These are phyloP conservation scores for Daedalea quercina DNA, from an alignment of 768 basidiomycete species.

Conservation along the genomic window DNA sequence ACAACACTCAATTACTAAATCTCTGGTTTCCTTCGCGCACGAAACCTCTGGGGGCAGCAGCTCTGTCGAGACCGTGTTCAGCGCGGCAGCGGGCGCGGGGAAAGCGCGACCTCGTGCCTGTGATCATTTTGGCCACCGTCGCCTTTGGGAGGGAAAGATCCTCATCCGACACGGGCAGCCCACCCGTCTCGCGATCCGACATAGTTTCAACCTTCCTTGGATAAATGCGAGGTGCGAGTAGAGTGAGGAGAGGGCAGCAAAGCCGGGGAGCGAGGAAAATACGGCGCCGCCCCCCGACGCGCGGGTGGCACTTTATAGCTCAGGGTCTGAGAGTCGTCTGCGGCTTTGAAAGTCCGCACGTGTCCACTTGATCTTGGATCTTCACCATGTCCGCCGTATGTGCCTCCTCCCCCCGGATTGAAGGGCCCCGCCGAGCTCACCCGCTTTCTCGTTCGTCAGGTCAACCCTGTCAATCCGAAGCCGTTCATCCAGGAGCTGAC, in stretches of 20 bases:
- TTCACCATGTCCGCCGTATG: slow-evolving; percentile 63
- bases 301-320: slow-evolving; percentile 12
- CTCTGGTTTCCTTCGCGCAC: slow-evolving; percentile 94
- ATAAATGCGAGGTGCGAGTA: background rate
- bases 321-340: slow-evolving; percentile 11
- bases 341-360: slow-evolving; percentile 36
- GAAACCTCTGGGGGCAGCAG: slow-evolving; percentile 80
- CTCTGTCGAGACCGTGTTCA: slow-evolving; percentile 43
- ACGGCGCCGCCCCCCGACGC: background rate
- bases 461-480: slow-evolving; percentile 95
- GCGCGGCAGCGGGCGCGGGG: slow-evolving; percentile 1
- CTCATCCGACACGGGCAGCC: slow-evolving; percentile 68
- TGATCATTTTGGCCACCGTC: slow-evolving; percentile 95
- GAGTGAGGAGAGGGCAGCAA: slow-evolving; percentile 5
- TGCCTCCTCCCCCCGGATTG: no score
- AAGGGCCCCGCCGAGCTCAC: background rate
- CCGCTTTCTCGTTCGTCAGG: slow-evolving; percentile 31
- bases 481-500: slow-evolving; percentile 98
- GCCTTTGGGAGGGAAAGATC: slow-evolving; percentile 95
- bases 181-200: slow-evolving; percentile 82
- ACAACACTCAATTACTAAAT: slow-evolving; percentile 97
- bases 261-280: slow-evolving; percentile 3
- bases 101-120: slow-evolving; percentile 45
- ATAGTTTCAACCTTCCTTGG: slow-evolving; percentile 35
- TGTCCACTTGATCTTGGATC: slow-evolving; percentile 20